Conservation (phyloP, 495 filamentous ascomycete species). For the Daldinia concentrica region DNA sequence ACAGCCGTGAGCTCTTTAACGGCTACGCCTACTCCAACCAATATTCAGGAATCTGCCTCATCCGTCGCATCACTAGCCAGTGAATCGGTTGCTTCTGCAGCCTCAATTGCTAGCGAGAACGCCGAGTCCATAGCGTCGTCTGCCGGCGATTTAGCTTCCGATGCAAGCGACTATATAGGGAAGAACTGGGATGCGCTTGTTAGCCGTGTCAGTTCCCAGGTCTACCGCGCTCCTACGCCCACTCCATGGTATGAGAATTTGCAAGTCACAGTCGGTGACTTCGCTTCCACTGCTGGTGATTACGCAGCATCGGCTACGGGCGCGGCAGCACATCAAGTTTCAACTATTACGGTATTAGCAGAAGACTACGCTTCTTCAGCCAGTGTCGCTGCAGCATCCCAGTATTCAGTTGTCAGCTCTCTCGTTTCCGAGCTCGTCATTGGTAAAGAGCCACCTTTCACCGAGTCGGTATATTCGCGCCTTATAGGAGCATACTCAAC, state of each 20-base stretch:
- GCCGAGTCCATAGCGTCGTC: constrained; percentile 43
- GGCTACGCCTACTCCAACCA: constrained; percentile 59
- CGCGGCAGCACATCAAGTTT: constrained; percentile 42
- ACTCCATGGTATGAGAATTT: constrained; percentile 62
- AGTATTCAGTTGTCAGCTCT: constrained; percentile 74
- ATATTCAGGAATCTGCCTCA: constrained; percentile 53
- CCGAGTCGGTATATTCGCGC: constrained; percentile 78
- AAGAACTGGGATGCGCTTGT: constrained; percentile 73
- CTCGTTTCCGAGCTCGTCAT: constrained; percentile 79
- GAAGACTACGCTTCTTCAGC: constrained; percentile 65
- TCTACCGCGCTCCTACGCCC: constrained; percentile 78
- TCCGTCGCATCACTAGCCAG: constrained; percentile 48
- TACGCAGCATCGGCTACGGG: constrained; percentile 45
- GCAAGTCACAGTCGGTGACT: constrained; percentile 45
- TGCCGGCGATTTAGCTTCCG: constrained; percentile 47
- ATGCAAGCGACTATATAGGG: constrained; percentile 54
- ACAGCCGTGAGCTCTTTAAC: constrained; percentile 64
- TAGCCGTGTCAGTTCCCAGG: constrained; percentile 70
- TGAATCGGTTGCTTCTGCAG: constrained; percentile 47
- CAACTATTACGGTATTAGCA: constrained; percentile 61
- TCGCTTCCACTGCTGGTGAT: constrained; percentile 37
- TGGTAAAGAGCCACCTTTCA: constrained; percentile 83
- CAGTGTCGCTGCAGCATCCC: constrained; percentile 61
- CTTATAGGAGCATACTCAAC: constrained; percentile 68
- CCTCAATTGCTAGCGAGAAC: constrained; percentile 45